Evolutionary conservation across 441 rosid genomes (phyloP), one percentile per base, ranked within the genome.

Genomic region (Pelargonium cotyledonis): DNA sequence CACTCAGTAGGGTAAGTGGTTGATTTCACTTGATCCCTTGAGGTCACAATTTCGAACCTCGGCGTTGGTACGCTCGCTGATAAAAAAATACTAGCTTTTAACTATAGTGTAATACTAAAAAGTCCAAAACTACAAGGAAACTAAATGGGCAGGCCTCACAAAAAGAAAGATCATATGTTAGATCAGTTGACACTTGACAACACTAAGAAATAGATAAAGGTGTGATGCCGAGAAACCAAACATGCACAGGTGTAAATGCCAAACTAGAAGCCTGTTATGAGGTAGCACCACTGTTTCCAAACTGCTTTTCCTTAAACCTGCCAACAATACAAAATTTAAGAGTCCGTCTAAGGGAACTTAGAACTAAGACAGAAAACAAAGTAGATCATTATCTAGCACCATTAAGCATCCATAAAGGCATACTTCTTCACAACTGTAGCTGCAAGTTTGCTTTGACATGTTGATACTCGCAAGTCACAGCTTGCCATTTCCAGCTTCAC

Each of bases 401-500:
- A 44, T 1, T 12, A 16, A 11, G 12, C 6, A 21, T 8, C 5
- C 18, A 40, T 35, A 68, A 10, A 87, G 68, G 14, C 81, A 23
- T 81, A 90, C 99, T 84, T 92, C 78, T 95, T 92, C 23, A 92
- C 93, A 80, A 89, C 95, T 89, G 90, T 91, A 10, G 96, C 89
- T 8, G 90, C 94, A 19, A 92, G 90, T 79, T 92, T 95, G 86
- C 91, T 92, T 68, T 90, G 97, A 16, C 85, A 5, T 35, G 21
- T 58, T 10, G 63, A 57, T 18, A 57, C 62, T 31, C 38, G 3
- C 31, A 31, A 4, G 90, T 38, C 99, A 96, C 58, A 95, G 86
- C 81, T 93, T 92, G 73, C 97, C 97, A 80, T 86, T 95, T 77
- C 99, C 97, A 29, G 99, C 99, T 72, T 95, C 97, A 63, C 99